phyloP scores from a whole-genome alignment of 768 basidiomycete species.

The Pilatotrama ljubarskyi region DNA sequence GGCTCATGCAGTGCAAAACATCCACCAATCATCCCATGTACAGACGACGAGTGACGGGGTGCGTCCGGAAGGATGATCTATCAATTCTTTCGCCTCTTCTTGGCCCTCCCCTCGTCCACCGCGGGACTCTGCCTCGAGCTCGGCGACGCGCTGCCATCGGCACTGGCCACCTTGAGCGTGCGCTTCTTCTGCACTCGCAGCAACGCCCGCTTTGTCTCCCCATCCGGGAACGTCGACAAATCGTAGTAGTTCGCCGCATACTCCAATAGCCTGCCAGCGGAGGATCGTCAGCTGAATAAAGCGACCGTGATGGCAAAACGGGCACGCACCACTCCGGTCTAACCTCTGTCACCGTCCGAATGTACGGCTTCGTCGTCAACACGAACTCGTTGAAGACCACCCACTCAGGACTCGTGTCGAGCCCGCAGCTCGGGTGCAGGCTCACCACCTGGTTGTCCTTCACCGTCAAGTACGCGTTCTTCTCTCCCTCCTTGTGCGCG shows the following conservation, averaged over 20 bases:
- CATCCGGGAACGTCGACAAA: conserved; percentile 20
- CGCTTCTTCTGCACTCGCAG: conserved; percentile 24
- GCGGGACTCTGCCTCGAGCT: neutral
- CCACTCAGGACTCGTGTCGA: conserved; percentile 90
- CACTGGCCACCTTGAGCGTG: conserved; percentile 14
- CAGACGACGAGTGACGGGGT: too few species aligned
- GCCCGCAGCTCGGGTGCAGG: conserved; percentile 84
- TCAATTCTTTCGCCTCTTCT: conserved; percentile 1
- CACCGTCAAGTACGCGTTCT: conserved; percentile 74
- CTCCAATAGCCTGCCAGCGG: conserved; percentile 56
- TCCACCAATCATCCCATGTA: too few species aligned
- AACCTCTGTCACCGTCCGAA: conserved; percentile 89
- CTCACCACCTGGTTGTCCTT: conserved; percentile 82
- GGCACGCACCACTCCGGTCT: conserved; percentile 76
- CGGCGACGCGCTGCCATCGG: neutral
- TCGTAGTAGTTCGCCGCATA: conserved; percentile 29
- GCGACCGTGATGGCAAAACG: neutral
- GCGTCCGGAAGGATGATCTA: too few species aligned
- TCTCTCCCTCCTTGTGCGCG: conserved; percentile 93
- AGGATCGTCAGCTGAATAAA: neutral
- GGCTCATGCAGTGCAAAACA: too few species aligned
- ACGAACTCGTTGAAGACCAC: conserved; percentile 95
- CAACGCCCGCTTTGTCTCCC: conserved; percentile 30
- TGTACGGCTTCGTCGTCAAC: conserved; percentile 83
- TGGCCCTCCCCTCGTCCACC: neutral